Evolutionary conservation across 306 rosid genomes (phyloP), one percentile per base, ranked within the genome.

Genomic region (Acacia crassicarpa): DNA sequence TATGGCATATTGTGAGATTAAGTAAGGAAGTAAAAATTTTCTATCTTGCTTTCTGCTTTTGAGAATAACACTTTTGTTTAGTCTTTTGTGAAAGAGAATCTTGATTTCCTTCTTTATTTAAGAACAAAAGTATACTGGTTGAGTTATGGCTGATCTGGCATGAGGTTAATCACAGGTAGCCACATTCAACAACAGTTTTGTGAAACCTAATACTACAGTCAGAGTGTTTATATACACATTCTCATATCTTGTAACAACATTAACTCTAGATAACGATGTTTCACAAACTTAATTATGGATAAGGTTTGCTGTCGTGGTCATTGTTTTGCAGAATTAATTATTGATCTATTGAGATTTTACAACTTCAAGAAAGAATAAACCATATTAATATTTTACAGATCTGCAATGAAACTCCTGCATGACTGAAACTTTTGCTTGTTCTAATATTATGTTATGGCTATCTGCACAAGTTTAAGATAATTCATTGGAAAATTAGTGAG

Each of bases 41-140:
- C 43, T 25, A 32, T 67, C 68, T 67, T 67, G 80, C 63, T 79
- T 79, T 85, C 78, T 56, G 46, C 72, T 72, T 85, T 65, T 25
- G 45, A 45, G 74, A 32, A 66, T 53, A 59, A 70, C 54, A 41
- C 56, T 63, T 81, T 62, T 75, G 33, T 59, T 22, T 20, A 74
- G 6, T 78, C 53, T 6, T 67, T 74, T 49, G 59, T 67, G 48
- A 71, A 20, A 23, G 72, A 69, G 72, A 22, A 44, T 44, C 68
- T 46, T 38, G 49, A 17, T 46, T 79, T 76, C 45, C 43, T 67
- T 73, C 67, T 75, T 74, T 35, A 53, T 38, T 3, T 75, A 15
- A 45, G 75, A 78, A 66, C 4, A 58, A 53, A 43, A 75, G 40
- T 27, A 19, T 41, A 8, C 14, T 45, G 68, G 68, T 49, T 63